Base-by-base conservation (phyloP, 78 protist genomes). In the Tieghemostelium lacteum region DNA sequence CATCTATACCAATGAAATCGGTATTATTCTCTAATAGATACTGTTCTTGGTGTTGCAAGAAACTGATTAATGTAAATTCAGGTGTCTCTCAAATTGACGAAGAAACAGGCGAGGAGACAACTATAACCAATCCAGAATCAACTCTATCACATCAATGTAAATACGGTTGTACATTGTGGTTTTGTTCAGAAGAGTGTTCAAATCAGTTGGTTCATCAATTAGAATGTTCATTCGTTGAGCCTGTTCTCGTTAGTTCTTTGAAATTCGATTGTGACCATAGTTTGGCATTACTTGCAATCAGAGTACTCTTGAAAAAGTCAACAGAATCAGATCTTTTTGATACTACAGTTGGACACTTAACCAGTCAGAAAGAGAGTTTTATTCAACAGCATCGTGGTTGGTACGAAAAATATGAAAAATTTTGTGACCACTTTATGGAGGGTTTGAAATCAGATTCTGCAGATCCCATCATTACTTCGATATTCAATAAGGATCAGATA, bases 161-260 rank as follows among this genome's bases (percentile, higher is more conserved):
- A 37, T 83, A 58, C 26, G 76, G 91, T 28, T 83, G 88, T 40
- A 61, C 28, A 36, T 24, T 69, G 70, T 69, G 42, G 64, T 83
- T 83, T 58, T 83, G 91, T 45, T 22, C 52, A 3, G 39, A 31
- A 4, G 1, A 20, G 2, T 83, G 91, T 52, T 14, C 45, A 33
- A 58, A 66, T 45, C 63, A 69, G 29, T 69, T 83, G 72, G 42
- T 50, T 8, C 91, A 83, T 83, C 91, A 83, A 42, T 45, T 83
- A 31, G 91, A 83, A 42, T 83, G 91, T n/a, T 83, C 91, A 29
- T 83, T 83, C 19, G 39, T 83, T 4, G 31, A 7, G 4, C 40
- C 45, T 42, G 29, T 69, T 1, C 36, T 39, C 3, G 61, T 69
- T 31, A 37, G 54, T 22, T 42, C 91, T 10, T 1, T 55, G 20